Evolutionary conservation across 306 rosid species (phyloP), one percentile per base, ranked within the genome.

Genomic region (Malus sieversii): DNA sequence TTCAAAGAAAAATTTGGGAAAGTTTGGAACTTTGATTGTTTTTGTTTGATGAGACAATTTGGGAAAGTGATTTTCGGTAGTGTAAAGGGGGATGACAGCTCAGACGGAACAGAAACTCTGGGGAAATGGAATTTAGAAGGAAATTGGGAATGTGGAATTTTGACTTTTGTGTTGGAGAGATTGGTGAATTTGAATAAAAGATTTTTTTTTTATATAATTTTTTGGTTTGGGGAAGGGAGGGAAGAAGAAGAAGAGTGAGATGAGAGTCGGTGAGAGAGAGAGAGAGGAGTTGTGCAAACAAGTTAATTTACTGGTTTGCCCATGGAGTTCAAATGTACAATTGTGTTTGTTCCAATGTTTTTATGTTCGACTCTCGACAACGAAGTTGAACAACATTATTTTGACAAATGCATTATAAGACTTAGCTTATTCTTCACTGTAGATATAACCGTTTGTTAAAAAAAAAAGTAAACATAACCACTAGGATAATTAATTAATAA

Each of bases 71-170:
- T 13, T 32, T 20, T 42, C 14, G 5, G 25, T 45, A 12, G 7
- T 1, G 14, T 2, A 58, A 8, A 27, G 52, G 20, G 70, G 45
- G 52, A 77, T 77, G 71, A 65, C 42, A 62, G 68, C 79, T 48
- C 58, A 57, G 32, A 48, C 22, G 71, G 59, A 74, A 38, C 42
- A 64, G 48, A 33, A 85, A 72, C 74, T 66, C 69, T 11, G 10
- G 66, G 68, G 14, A 15, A 68, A 38, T 69, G 42, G 72, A 79
- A 78, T 80, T 66, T 63, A 30, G 18, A 38, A 46, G 78, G 60
- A 82, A 27, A 27, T 66, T 52, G 51, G 63, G 15, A 73, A 68
- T 29, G 10, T 57, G 52, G 38, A 51, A 29, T 51, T n/a, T 7
- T 42, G 62, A 51, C 9, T 20, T 71, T 35, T 19, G 48, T 30